Base-by-base conservation (phyloP, 1,284 basidiomycete genomes). In the Neonothopanus nambi region DNA sequence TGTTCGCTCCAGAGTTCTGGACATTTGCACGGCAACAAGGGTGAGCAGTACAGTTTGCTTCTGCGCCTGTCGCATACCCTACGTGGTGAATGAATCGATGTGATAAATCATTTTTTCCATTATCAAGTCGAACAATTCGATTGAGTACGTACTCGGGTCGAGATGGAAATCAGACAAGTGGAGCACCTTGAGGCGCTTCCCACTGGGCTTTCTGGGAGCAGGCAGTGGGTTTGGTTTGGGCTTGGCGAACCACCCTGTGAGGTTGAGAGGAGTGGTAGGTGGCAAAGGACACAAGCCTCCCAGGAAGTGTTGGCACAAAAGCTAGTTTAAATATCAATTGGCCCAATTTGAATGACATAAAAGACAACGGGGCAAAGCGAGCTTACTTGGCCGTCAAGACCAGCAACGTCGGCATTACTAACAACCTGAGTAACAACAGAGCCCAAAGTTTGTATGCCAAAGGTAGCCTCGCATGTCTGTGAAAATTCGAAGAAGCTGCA, bases 131-230 rank as follows among this genome's bases (percentile, higher is more conserved):
- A n/a, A n/a, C n/a, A n/a, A n/a, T n/a, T n/a, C n/a, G n/a, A n/a
- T n/a, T n/a, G n/a, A n/a, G n/a, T n/a, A 61, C 76, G 52, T 60
- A 84, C 80, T 76, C 43, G 90, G 84, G 64, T 93, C 91, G 49
- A 93, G 70, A 67, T 93, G 91, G 56, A 90, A 74, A 62, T 93
- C 90, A 0, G 87, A 90, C 15, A 91, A 60, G 63, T 93, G 91
- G 43, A 92, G 69, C 1, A 92, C 84, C 61, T 87, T 89, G 38
- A 92, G 69, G 43, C 81, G 75, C 61, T 85, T 70, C 9, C 86
- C 87, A 43, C 81, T 87, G 12, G 78, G 75, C 62, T 75, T 71
- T 65, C 76, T 83, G 0, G 75, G 72, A 11, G 71, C 56, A 18
- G 81, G 83, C 4, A 85, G 75, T 9, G 87, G 84, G 44, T 77